Base-by-base conservation (phyloP, 1,284 basidiomycete genomes). In the Rhodofomes roseus region DNA sequence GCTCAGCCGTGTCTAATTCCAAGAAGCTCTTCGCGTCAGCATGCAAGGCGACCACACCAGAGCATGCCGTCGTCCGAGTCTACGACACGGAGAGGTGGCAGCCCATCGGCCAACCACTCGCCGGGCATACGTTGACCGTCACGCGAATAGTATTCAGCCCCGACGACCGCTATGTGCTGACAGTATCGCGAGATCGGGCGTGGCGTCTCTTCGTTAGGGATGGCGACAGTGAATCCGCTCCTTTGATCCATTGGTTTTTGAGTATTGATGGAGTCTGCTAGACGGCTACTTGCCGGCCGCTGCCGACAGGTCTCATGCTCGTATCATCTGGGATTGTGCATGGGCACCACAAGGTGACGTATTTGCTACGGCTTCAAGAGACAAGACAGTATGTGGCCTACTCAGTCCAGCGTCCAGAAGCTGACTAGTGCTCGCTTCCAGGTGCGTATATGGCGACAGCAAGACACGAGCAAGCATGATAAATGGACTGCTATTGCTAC, bases 241-340 rank as follows among this genome's bases (percentile, higher is more conserved):
- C 39, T 20, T 25, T 44, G 20, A 12, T 56, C 7, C 7, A 36
- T 31, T 43, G 18, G 20, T 27, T 46, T 39, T 16, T 29, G 29
- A 54, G n/a, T 4, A 25, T 39, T 43, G 27, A 29, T 12, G 20
- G 31, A 34, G 31, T 16, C 23, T 9, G 2, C 16, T 18, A 65
- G 55, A 67, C 81, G 90, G 82, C 1, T 95, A 86, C 69, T 65
- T 77, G 16, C 82, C 87, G 0, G 66, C 87, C 14, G 83, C 84
- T 4, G 81, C 85, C 9, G 87, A 95, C 63, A 95, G 93, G 72
- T 87, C 93, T 0, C 96, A 99, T 74, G 83, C 85, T 0, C 84
- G 97, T 34, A 98, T 99, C 69, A 90, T 99, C 41, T 96, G 97
- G 93, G 97, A 99, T 72, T 92, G 89, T 67, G 84, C 87, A 23